Evolutionary conservation across 2,329 filamentous ascomycete species (phyloP), one percentile per base, ranked within the genome.

Genomic region (Colletotrichum cordylinicola): DNA sequence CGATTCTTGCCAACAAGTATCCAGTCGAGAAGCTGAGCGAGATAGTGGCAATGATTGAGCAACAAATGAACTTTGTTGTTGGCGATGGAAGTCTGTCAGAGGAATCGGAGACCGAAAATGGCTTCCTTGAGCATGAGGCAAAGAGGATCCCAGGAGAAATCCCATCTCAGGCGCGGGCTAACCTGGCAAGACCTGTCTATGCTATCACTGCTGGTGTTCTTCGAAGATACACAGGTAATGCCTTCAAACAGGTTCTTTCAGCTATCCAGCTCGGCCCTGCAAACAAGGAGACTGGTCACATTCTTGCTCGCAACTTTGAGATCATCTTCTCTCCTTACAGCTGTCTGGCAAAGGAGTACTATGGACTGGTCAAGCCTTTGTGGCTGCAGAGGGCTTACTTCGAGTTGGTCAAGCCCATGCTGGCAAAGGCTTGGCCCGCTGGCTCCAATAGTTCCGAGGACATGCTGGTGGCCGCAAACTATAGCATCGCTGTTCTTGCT

Each of bases 321-420:
- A 82, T 85, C 67, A 80, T 90, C 10, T 84, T 88, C 56, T 83
- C 84, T 4, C 82, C 85, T 6, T 85, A 86, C 68, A 80, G 80
- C 2, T 81, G 83, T 35, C 81, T 89, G 2, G 82, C 80, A 18
- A 82, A 85, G 62, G 84, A 86, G 6, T 85, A 84, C 77, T 87
- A 87, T 71, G 87, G 87, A 6, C 77, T 29, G 55, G 77, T 86
- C 3, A 87, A 86, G 77, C 85, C 86, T 5, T 82, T 90, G 2
- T 88, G 86, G 85, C 82, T 84, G 74, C 89, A 91, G 74, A 89
- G 88, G 81, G 81, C 87, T 3, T 90, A 90, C 79, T 83, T 86
- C 62, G 83, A 87, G 65, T 80, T 90, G 9, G 85, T 85, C 29
- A 85, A 85, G 78, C 87, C 88, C 5, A 85, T 90, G 80, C 82